Percentiles rank a stretch among this genome's conserved stretches.
phyloP scores from a whole-genome alignment of 176 grass and related monocot species.

The Rhynchospora pubera region DNA sequence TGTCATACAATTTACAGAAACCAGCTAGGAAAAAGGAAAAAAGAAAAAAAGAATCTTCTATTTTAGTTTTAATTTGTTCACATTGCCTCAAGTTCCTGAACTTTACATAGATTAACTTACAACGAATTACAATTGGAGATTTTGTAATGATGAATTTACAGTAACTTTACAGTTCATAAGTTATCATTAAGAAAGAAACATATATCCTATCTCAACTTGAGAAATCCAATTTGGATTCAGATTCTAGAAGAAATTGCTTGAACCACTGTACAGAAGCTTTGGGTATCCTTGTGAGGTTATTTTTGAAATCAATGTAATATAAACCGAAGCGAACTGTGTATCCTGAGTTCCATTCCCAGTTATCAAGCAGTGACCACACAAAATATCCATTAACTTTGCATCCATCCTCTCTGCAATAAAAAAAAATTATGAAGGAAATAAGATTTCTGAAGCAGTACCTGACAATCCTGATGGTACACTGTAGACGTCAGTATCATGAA shows the following conservation, averaged over 20 bases:
- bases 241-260: constrained; percentile 31
- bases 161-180: not conserved
- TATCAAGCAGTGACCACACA: constrained; percentile 77
- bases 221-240: constrained; percentile 20
- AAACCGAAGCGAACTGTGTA: constrained; percentile 79
- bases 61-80: not conserved
- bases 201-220: not conserved
- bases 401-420: constrained; percentile 52
- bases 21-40: not conserved
- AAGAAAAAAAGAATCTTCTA: not conserved
- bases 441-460: not conserved
- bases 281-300: constrained; percentile 74
- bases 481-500: not conserved
- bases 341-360: constrained; percentile 93
- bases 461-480: not conserved
- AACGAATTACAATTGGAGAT: not conserved
- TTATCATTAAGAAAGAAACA: constrained; percentile 3
- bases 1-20: not conserved
- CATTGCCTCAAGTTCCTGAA: not conserved
- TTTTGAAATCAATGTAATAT: constrained; percentile 63
- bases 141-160: not conserved
- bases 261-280: constrained; percentile 83
- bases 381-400: constrained; percentile 72
- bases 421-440: not conserved
- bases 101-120: not conserved